Conservation (phyloP, 179 eudicot genomes). For the Vitellaria paradoxa region DNA sequence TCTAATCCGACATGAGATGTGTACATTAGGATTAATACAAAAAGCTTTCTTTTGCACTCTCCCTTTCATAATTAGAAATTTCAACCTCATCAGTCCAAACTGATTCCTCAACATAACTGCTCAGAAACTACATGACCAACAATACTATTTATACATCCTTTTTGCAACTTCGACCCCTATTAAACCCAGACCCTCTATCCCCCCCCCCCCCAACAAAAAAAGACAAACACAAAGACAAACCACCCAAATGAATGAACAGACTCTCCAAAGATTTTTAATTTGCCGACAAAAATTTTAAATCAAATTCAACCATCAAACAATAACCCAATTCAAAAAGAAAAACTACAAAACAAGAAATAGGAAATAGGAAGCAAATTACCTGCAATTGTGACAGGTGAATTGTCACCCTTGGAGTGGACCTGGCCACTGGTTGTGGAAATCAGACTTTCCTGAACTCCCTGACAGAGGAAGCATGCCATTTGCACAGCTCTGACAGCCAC, state of each 20-base stretch:
- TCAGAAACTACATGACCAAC: no score
- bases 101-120: not conserved
- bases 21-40: not conserved
- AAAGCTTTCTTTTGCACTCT: not conserved
- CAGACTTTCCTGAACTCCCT: slow-evolving; percentile 36
- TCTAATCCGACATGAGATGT: no score
- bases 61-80: not conserved
- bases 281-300: not conserved
- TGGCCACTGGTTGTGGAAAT: slow-evolving; percentile 20
- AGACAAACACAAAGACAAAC: no score
- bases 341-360: not conserved
- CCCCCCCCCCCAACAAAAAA: no score
- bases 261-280: not conserved
- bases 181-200: not conserved
- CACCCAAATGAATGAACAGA: not conserved
- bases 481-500: slow-evolving; percentile 54
- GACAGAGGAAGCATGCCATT: slow-evolving; percentile 44
- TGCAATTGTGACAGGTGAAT: slow-evolving; percentile 52
- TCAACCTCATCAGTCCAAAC: slow-evolving; percentile 6
- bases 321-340: slow-evolving; percentile 5
- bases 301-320: slow-evolving; percentile 3
- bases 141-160: not conserved
- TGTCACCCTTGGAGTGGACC: slow-evolving; percentile 44
- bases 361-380: slow-evolving; percentile 25
- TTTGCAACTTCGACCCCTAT: not conserved